Evolutionary conservation across 805 yeast genomes (phyloP).

Genomic region (Suhomyces faveliae): DNA sequence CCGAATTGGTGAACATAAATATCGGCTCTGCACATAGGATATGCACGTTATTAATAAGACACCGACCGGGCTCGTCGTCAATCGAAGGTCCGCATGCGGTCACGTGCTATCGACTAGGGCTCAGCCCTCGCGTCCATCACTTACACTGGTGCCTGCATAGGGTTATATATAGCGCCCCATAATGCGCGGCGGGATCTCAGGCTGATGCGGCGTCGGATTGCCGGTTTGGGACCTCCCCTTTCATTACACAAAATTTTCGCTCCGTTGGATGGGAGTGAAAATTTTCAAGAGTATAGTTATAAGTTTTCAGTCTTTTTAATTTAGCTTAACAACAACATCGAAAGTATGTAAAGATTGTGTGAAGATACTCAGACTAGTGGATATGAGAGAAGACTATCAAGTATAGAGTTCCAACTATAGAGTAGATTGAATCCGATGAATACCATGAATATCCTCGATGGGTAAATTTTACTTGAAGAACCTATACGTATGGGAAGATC

Average conservation of each 20-base stretch:
- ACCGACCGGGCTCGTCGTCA: background rate
- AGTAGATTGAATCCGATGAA: background rate
- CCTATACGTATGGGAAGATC: background rate
- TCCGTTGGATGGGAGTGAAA: constrained; percentile 5
- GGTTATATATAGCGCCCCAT: background rate
- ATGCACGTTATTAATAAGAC: background rate
- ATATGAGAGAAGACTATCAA: background rate
- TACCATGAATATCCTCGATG: background rate
- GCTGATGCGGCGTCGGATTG: background rate
- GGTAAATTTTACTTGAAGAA: background rate
- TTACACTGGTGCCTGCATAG: background rate
- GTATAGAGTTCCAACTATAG: background rate
- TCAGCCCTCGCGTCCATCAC: constrained; percentile 4
- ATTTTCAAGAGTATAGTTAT: constrained; percentile 5
- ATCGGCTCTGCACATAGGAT: background rate
- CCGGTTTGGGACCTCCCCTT: constrained; percentile 1
- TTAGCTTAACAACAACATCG: constrained; percentile 10
- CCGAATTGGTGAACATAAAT: background rate
- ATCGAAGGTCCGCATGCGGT: background rate
- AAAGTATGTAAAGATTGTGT: constrained; percentile 9
- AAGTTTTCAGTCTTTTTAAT: constrained; percentile 6
- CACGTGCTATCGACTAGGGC: constrained; percentile 8
- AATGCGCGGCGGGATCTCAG: background rate
- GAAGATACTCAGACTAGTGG: background rate
- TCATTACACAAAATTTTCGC: constrained; percentile 1